Base-by-base conservation (phyloP, 768 basidiomycete genomes). In the Leccinellum albellum region DNA sequence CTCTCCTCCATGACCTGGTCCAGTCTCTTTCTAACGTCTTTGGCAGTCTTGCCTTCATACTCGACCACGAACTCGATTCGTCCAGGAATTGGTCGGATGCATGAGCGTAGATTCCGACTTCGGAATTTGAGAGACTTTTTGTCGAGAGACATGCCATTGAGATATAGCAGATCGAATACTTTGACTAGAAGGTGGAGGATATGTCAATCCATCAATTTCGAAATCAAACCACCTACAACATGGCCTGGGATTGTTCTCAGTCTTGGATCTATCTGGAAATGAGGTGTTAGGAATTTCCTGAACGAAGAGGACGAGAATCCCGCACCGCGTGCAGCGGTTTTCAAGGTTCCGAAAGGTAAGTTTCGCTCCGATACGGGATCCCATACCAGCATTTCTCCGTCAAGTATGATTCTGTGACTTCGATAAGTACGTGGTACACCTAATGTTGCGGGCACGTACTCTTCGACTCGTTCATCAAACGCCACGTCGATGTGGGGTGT, bases 321-420 rank as follows among this genome's bases (percentile, higher is more conserved):
- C 78, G 42, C 57, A 93, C 92, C 90, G 15, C 88, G 76, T 0
- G 95, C 95, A 44, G 94, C 93, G 0, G 94, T 91, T 73, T 99
- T 99, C 50, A 99, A 76, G 0, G 86, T 90, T 2, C 97, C 97
- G 60, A 99, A 98, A 0, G 96, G 92, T 20, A 97, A 76, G 66
- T 92, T 91, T 21, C 91, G 84, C 64, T 89, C 87, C 1, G 91
- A 86, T 3, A 89, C 78, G 0, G 96, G 96, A 71, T 98, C 97
- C 90, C 91, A 98, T 3, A 98, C 96, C 31, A 99, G 76, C 96
- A 99, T 98, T 71, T 99, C 97, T 0, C 97, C 97, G 63, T 99
- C 97, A 14, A 99, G 72, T 48, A 98, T 91, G 63, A 96, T 88
- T 50, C 96, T 98, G 56, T 3, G 23, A 20, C 6, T 8, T 7